Conservation (phyloP, 331 rosid species). For the Pyracantha coccinea region DNA sequence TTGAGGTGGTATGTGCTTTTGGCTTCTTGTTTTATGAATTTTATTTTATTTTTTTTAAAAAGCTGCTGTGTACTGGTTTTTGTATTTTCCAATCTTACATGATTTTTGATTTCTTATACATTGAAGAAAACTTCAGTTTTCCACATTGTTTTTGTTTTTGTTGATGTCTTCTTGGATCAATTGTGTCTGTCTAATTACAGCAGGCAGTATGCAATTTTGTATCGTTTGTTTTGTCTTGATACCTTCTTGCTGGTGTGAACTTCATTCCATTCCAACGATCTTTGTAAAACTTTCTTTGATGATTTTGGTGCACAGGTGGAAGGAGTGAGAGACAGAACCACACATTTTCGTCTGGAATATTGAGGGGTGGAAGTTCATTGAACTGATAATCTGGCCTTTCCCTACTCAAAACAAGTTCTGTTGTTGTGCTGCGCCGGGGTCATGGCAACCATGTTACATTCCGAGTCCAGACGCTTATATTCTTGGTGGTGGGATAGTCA, state of each 20-base stretch:
- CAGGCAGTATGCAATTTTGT: constrained; percentile 24
- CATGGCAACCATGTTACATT: constrained; percentile 67
- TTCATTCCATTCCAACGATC: not conserved
- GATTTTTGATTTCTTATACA: not conserved
- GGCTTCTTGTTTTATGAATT: constrained; percentile 7
- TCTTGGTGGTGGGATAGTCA: constrained; percentile 99
- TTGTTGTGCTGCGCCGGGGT: constrained; percentile 35
- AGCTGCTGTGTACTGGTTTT: not conserved
- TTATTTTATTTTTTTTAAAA: too few relatives aligned
- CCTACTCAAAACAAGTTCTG: constrained; percentile 38
- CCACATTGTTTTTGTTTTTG: constrained; percentile 2
- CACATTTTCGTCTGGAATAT: constrained; percentile 14
- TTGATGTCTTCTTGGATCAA: constrained; percentile 15
- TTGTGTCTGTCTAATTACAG: constrained; percentile 18
- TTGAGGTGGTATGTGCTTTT: constrained; percentile 6
- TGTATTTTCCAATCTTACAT: not conserved
- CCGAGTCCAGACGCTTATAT: constrained; percentile 73
- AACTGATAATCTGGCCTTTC: constrained; percentile 43
- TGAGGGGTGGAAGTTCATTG: constrained; percentile 16
- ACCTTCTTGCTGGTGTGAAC: not conserved
- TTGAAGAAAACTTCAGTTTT: not conserved
- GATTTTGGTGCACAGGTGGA: constrained; percentile 35
- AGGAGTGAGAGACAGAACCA: constrained; percentile 10
- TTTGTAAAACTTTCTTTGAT: not conserved
- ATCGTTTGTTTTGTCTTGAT: not conserved